These are phyloP conservation scores for Eucalyptus brandiana DNA, from an alignment of 345 rosid species.

Conservation along the genomic window DNA sequence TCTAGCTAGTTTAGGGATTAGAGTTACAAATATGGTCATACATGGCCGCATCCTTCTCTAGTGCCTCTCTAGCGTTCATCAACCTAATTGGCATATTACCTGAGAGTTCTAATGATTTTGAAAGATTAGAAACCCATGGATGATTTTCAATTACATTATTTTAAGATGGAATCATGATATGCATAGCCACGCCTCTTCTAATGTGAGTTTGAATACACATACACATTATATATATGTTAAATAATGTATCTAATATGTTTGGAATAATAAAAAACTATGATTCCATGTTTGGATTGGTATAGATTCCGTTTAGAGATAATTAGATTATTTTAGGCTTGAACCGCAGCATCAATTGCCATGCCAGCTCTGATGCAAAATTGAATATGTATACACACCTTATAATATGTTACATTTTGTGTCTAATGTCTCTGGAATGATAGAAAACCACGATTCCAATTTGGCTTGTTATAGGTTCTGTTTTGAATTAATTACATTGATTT, in stretches of 20 bases:
- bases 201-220: neutral
- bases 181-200: neutral
- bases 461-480: neutral
- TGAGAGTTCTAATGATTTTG: neutral
- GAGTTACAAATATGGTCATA: neutral
- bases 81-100: neutral
- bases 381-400: neutral
- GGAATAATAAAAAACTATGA: neutral
- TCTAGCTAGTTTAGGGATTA: neutral
- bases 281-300: neutral
- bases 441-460: neutral
- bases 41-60: neutral
- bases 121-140: neutral
- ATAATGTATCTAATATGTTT: neutral
- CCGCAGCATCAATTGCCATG: neutral
- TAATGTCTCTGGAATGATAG: neutral
- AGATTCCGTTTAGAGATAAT: neutral
- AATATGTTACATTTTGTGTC: neutral
- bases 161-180: neutral
- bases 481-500: neutral
- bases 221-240: neutral
- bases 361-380: neutral
- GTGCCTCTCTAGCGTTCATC: neutral
- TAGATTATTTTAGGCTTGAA: neutral
- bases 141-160: neutral